Evolutionary conservation across 805 yeast species (phyloP), one percentile per base, ranked within the genome.

Genomic region (Yarrowia deformans): DNA sequence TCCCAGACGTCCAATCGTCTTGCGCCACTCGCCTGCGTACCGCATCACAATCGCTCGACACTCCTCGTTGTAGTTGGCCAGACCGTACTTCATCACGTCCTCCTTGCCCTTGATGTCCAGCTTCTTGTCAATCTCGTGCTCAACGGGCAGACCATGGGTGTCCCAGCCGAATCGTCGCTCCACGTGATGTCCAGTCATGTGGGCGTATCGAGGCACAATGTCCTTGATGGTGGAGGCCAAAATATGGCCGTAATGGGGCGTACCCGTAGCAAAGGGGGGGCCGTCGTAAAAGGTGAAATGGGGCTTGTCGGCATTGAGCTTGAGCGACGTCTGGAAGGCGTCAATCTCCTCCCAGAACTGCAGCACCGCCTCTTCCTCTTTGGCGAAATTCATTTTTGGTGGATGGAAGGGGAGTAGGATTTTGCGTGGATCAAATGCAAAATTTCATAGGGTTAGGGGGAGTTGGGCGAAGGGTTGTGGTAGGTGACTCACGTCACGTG

Each of bases 131-230:
- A 95, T 95, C 80, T 94, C 97, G 79, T 95, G 97, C 83, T 95
- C 99, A 70, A 95, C 92, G 63, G 99, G 99, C 72, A 95, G 87
- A 70, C 99, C 99, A 79, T 95, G 99, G 69, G 99, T 95, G 81
- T 95, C 99, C 99, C 99, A 95, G 72, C 99, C 99, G 73, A 95
- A 95, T 76, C 98, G 87, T 82, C 99, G 91, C 81, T 91, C 97
- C 52, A 95, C 99, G 75, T 90, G 91, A 80, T 87, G 89, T 23
- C 99, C 99, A 75, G 90, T 94, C 99, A 95, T 94, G 72, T 97
- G 90, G 70, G 98, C 98, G 77, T 92, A 95, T 78, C 99, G 87
- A 69, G 99, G 99, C 69, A 95, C 94, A 73, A 95, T 91, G 82
- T 95, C 99, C 77, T 94, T 95, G 76, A 93, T 91, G 70, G 99